phyloP scores from a whole-genome alignment of 352 stramenopile genomes.

The Phytophthora sp. region DNA sequence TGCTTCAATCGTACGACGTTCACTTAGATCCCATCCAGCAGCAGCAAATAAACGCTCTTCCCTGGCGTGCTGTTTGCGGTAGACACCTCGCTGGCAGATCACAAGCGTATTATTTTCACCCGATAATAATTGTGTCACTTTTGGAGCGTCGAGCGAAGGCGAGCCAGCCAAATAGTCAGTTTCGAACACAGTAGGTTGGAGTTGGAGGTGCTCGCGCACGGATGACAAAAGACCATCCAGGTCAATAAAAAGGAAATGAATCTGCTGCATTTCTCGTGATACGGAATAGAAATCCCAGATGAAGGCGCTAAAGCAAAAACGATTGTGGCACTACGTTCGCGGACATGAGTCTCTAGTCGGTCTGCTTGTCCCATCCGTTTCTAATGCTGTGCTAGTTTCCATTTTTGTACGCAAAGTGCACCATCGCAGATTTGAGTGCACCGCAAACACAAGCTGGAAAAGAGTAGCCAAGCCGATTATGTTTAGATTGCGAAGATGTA shows the following conservation, averaged over 20 bases:
- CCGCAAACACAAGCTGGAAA: neutral
- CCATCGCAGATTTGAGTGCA: too few relatives aligned
- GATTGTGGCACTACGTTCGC: too few relatives aligned
- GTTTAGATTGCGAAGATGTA: too few relatives aligned
- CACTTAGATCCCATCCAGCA: neutral
- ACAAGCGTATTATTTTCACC: neutral
- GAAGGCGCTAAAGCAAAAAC: neutral
- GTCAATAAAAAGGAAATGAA: neutral
- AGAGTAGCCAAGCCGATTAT: neutral
- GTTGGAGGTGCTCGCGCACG: neutral
- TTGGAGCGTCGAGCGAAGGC: neutral
- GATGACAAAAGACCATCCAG: neutral
- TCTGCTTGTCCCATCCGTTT: conserved; percentile 9
- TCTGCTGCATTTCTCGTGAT: neutral
- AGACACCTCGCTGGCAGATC: neutral
- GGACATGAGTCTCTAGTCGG: too few relatives aligned
- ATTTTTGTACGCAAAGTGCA: too few relatives aligned
- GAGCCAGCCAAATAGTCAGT: neutral
- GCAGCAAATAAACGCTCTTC: conserved; percentile 4
- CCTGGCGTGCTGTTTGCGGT: neutral
- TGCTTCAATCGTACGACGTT: neutral
- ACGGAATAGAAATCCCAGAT: neutral
- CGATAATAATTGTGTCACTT: neutral
- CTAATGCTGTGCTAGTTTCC: neutral
- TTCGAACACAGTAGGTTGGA: conserved; percentile 2